A percentile compares a stretch with the other conserved stretches of the same genome.
Conservation (phyloP, 495 filamentous ascomycete genomes). For the Daldinia childiae region DNA sequence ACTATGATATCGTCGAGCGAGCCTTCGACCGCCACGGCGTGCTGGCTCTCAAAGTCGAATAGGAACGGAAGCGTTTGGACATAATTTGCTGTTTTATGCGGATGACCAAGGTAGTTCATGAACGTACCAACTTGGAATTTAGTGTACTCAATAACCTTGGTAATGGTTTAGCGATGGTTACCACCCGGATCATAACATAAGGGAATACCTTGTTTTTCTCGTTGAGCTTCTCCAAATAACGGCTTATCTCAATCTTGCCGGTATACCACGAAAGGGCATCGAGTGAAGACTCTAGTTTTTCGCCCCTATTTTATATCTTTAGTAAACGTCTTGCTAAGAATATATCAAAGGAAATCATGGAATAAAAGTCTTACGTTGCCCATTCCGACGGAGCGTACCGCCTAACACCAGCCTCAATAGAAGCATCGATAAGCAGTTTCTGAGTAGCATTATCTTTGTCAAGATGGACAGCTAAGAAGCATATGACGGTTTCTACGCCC, state of each 20-base stretch:
- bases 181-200: no score
- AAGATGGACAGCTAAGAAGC: constrained; percentile 52
- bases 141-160: constrained; percentile 63
- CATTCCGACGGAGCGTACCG: constrained; percentile 64
- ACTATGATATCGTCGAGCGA: constrained; percentile 51
- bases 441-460: constrained; percentile 51
- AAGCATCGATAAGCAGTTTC: constrained; percentile 63
- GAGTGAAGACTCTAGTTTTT: constrained; percentile 20
- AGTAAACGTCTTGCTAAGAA: neutral
- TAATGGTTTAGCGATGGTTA: neutral
- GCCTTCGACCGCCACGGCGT: constrained; percentile 57
- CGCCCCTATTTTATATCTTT: neutral
- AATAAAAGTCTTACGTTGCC: constrained; percentile 47
- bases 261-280: constrained; percentile 55
- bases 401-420: constrained; percentile 62
- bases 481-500: constrained; percentile 63
- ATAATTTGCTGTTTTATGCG: constrained; percentile 58
- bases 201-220: constrained; percentile 55
- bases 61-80: constrained; percentile 48
- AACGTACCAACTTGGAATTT: constrained; percentile 65
- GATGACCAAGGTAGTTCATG: constrained; percentile 60
- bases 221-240: constrained; percentile 62
- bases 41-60: constrained; percentile 58
- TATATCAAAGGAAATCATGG: no score
- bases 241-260: constrained; percentile 54